Percentiles rank a stretch among this genome's conserved stretches.
These are phyloP conservation scores for Gossypium anomalum DNA, from an alignment of 345 rosid genomes.

Conservation along the genomic window DNA sequence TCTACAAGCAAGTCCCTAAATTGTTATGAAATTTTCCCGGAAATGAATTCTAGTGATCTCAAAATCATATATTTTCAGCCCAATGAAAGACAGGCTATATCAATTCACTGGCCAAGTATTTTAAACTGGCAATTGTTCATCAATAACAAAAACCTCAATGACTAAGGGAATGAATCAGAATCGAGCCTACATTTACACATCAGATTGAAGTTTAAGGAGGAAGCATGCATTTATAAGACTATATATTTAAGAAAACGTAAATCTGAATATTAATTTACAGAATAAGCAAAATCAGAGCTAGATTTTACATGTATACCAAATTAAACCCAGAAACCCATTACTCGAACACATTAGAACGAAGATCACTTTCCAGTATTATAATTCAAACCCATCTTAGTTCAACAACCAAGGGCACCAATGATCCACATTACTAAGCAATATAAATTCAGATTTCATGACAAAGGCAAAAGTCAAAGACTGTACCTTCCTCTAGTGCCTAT, in stretches of 20 bases:
- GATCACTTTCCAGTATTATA: not conserved
- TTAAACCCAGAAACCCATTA: not conserved
- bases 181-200: not conserved
- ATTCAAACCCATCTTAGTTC: not conserved
- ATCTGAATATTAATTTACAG: not conserved
- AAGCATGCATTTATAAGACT: not conserved
- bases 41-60: not conserved
- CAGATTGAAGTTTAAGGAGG: not conserved
- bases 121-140: not conserved
- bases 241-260: not conserved
- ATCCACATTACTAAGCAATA: conserved; percentile 10
- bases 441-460: not conserved
- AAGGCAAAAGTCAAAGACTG: not conserved
- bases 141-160: not conserved
- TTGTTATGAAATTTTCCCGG: not conserved
- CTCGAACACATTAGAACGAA: not conserved
- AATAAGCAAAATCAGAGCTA: conserved; percentile 1
- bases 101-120: not conserved
- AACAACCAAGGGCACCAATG: not conserved
- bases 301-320: not conserved
- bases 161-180: not conserved
- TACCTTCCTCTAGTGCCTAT: conserved; percentile 98
- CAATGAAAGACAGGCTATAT: not conserved
- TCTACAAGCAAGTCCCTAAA: not conserved
- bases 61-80: not conserved